These are phyloP conservation scores for Manihot esculenta DNA, from an alignment of 441 rosid genomes.

Conservation along the genomic window DNA sequence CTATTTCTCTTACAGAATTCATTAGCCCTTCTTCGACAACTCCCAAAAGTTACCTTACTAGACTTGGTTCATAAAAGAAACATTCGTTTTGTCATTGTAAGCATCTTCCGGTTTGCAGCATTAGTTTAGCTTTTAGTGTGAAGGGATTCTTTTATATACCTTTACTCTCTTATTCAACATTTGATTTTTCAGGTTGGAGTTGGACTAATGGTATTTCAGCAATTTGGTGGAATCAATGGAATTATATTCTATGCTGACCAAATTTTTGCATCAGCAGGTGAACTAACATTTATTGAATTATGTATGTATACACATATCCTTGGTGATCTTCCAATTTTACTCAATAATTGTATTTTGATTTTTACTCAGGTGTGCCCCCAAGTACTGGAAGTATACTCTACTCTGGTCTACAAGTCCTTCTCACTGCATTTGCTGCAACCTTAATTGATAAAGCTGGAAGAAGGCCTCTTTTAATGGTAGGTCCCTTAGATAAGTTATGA, in stretches of 20 bases:
- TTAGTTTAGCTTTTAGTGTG: background rate
- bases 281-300: constrained; percentile 8
- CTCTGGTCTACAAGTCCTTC: constrained; percentile 25
- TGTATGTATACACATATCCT: background rate
- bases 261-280: constrained; percentile 47
- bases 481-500: background rate
- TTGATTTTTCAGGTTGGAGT: constrained; percentile 38
- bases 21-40: constrained; percentile 28
- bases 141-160: background rate
- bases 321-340: background rate
- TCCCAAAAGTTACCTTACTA: constrained; percentile 30
- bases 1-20: constrained; percentile 28
- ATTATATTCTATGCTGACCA: constrained; percentile 37
- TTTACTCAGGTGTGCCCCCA: constrained; percentile 32
- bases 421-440: constrained; percentile 38
- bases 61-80: constrained; percentile 38
- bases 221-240: constrained; percentile 44
- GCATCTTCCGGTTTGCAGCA: constrained; percentile 7
- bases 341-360: background rate
- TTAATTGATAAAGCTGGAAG: constrained; percentile 61
- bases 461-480: constrained; percentile 60
- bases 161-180: background rate
- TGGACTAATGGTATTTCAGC: constrained; percentile 52
- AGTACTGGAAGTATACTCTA: constrained; percentile 33
- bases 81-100: constrained; percentile 40